Base-by-base conservation (phyloP, 169 alveolate genomes). In the Plasmodium vivax region DNA sequence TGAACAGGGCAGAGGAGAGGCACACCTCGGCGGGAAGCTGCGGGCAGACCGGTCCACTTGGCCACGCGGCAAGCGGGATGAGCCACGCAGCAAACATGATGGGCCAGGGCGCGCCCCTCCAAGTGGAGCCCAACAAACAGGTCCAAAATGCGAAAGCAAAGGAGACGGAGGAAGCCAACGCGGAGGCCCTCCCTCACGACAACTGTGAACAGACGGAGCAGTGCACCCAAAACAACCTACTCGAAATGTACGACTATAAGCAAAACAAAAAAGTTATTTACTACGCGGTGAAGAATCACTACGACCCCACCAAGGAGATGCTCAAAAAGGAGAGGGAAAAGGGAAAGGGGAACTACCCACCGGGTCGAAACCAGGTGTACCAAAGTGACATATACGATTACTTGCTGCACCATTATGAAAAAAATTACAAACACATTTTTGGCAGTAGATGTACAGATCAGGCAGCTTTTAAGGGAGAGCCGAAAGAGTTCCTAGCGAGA, bases 381-480 rank as follows among this genome's bases (percentile, higher is more conserved):
- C 85, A 85, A 75, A 68, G 75, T 74, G 93, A 85, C 43, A 85
- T 85, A 68, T 85, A 85, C 79, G 93, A 85, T 62, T 85, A 85
- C 43, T 74, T 85, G 62, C 45, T 85, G 58, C 84, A 85, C 23
- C 93, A 85, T 2, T 85, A 85, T 43, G 93, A 85, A 47, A 23
- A 47, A 45, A 85, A 85, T 75, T 85, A 85, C 58, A 77, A 36
- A 19, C 19, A 85, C 23, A 6, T 68, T 36, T 45, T 85, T 74
- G 93, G 75, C 8, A 34, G 38, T 16, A 30, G 71, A 27, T 74
- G 30, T 74, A 51, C 23, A 12, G 16, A 27, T 9, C 75, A 75
- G 27, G 3, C 36, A 47, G 43, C 23, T 74, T 74, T 41, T 74
- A 2, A 23, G 38, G 79, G 56, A 36, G 85, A 47, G 27, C 54